Percentiles rank a stretch among this genome's conserved stretches.
These are phyloP conservation scores for Microdochium bolleyi DNA, from an alignment of 2,329 filamentous ascomycete species.

Conservation along the genomic window DNA sequence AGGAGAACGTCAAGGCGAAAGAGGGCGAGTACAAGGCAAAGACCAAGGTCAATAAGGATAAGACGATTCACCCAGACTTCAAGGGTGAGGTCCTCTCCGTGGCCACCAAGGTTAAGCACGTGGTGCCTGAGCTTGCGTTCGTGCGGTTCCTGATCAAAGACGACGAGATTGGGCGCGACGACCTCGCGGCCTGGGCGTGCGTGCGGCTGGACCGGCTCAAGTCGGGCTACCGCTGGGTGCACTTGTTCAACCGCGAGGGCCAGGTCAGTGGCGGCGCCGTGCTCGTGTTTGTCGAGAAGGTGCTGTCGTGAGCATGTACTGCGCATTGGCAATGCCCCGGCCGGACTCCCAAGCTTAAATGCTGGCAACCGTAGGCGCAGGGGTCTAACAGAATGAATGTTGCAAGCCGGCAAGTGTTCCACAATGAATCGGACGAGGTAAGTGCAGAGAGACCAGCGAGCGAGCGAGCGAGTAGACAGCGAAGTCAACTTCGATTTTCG, in stretches of 20 bases:
- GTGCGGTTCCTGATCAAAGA: constrained; percentile 82
- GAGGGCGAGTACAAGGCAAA: constrained; percentile 50
- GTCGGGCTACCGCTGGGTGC: constrained; percentile 35
- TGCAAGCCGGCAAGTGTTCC: no score
- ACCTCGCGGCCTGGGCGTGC: constrained; percentile 81
- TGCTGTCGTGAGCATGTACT: background rate
- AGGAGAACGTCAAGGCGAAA: constrained; percentile 45
- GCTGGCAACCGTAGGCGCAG: no score
- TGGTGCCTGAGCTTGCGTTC: constrained; percentile 65
- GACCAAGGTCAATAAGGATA: constrained; percentile 48
- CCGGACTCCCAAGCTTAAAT: no score
- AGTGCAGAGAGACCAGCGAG: no score
- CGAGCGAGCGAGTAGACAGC: no score
- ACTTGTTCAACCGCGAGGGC: background rate
- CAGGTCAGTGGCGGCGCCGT: background rate
- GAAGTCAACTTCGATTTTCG: no score
- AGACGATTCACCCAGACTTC: constrained; percentile 51
- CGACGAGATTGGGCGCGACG: constrained; percentile 71
- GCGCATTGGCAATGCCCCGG: no score
- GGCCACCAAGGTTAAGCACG: constrained; percentile 22
- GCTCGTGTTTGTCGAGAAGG: background rate
- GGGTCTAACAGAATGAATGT: no score
- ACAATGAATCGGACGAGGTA: no score
- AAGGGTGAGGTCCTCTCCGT: constrained; percentile 44
- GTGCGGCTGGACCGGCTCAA: constrained; percentile 75